These are phyloP conservation scores for Pichia sp. DNA, from an alignment of 1,139 yeast genomes.

Conservation along the genomic window DNA sequence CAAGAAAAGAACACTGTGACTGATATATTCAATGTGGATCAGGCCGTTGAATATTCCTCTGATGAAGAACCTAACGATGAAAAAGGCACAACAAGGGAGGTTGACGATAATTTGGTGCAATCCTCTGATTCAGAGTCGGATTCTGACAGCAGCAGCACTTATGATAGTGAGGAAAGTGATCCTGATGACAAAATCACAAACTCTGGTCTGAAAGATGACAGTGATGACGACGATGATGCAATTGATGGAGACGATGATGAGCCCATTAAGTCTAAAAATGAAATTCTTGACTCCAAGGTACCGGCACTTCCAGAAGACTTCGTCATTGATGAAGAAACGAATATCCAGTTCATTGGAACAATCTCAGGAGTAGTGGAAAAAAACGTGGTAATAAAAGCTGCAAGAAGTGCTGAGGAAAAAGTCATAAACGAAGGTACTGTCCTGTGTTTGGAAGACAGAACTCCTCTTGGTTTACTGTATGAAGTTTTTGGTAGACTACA, in stretches of 20 bases:
- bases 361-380: constrained; percentile 67
- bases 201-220: constrained; percentile 24
- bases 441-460: constrained; percentile 70
- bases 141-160: background rate
- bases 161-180: constrained; percentile 8
- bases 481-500: constrained; percentile 91
- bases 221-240: constrained; percentile 30
- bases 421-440: constrained; percentile 80
- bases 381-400: constrained; percentile 68
- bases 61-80: constrained; percentile 17
- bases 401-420: constrained; percentile 79
- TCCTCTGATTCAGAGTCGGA: constrained; percentile 4
- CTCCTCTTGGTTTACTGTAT: constrained; percentile 73
- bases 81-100: background rate
- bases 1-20: background rate
- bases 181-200: constrained; percentile 26
- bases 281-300: constrained; percentile 63
- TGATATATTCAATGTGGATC: constrained; percentile 20
- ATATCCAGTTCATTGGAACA: constrained; percentile 71
- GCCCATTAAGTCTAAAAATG: constrained; percentile 78
- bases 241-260: constrained; percentile 44
- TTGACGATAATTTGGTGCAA: background rate
- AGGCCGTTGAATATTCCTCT: constrained; percentile 19
- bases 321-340: constrained; percentile 51
- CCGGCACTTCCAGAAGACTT: constrained; percentile 69